These are phyloP conservation scores for Trichoderma gracile DNA, from an alignment of 2,329 filamentous ascomycete species.

Conservation along the genomic window DNA sequence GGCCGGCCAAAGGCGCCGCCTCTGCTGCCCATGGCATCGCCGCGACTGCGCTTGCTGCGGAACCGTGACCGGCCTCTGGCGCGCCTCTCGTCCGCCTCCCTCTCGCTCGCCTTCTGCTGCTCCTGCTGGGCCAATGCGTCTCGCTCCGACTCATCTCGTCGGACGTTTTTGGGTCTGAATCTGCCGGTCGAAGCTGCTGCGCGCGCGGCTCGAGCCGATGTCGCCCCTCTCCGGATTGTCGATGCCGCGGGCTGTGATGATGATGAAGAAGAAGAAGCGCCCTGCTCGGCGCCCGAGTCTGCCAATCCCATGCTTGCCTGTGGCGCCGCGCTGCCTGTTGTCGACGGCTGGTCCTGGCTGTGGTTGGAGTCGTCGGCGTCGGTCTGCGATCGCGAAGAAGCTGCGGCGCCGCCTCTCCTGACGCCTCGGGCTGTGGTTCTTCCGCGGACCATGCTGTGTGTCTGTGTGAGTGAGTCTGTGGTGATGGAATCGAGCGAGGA, in stretches of 20 bases:
- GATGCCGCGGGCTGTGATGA: slow-evolving; percentile 27
- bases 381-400: slow-evolving; percentile 31
- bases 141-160: slow-evolving; percentile 53
- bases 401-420: slow-evolving; percentile 37
- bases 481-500: slow-evolving; percentile 8
- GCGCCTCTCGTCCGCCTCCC: slow-evolving; percentile 44
- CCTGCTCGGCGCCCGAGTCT: slow-evolving; percentile 21
- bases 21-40: slow-evolving; percentile 47
- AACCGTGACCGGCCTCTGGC: slow-evolving; percentile 43
- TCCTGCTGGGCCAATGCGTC: slow-evolving; percentile 49
- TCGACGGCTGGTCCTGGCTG: not conserved
- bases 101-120: slow-evolving; percentile 45
- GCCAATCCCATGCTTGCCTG: slow-evolving; percentile 28
- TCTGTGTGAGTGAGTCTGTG: not conserved
- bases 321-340: slow-evolving; percentile 15
- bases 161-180: slow-evolving; percentile 51
- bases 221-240: slow-evolving; percentile 25
- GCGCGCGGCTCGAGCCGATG: slow-evolving; percentile 37
- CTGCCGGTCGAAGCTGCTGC: slow-evolving; percentile 41
- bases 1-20: slow-evolving; percentile 40
- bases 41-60: slow-evolving; percentile 47
- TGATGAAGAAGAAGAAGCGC: no score
- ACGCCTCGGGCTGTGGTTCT: slow-evolving; percentile 38
- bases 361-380: slow-evolving; percentile 26
- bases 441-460: slow-evolving; percentile 38